A percentile compares a stretch with the other conserved stretches of the same genome.
These are phyloP conservation scores for Bruguiera parviflora DNA, from an alignment of 345 rosid species.

Conservation along the genomic window DNA sequence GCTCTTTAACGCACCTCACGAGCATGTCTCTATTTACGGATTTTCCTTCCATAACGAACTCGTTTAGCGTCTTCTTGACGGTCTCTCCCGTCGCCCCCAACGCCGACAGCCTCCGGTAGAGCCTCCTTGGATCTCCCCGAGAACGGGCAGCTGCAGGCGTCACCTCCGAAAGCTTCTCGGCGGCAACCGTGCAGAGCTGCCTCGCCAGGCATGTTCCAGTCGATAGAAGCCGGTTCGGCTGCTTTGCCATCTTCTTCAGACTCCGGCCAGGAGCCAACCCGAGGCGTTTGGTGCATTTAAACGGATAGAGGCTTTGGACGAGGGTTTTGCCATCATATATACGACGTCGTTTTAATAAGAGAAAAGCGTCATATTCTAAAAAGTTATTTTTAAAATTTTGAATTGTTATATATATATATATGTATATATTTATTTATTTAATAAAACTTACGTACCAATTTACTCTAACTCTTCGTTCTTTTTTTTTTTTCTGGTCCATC, in stretches of 20 bases:
- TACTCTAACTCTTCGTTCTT: no score
- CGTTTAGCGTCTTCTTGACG: constrained; percentile 51
- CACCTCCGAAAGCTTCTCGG: constrained; percentile 19
- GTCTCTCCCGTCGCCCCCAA: constrained; percentile 44
- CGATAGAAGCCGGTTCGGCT: constrained; percentile 18
- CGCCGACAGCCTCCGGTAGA: constrained; percentile 53
- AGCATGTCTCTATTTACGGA: constrained; percentile 36
- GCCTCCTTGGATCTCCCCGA: neutral
- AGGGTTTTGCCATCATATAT: neutral
- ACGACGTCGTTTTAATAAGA: neutral
- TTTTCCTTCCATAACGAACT: constrained; percentile 48
- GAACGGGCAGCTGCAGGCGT: constrained; percentile 12
- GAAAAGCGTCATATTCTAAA: no score
- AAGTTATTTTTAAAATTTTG: no score
- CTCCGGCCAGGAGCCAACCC: neutral
- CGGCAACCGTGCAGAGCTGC: constrained; percentile 27
- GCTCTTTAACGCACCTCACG: constrained; percentile 39
- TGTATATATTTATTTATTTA: no score
- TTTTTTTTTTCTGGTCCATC: no score
- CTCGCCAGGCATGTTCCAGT: constrained; percentile 25
- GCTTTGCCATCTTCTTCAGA: constrained; percentile 22
- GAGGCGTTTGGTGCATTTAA: neutral
- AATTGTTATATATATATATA: neutral
- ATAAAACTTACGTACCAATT: no score
- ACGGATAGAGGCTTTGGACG: neutral